A percentile compares a stretch with the other conserved stretches of the same genome.
phyloP scores from a whole-genome alignment of 768 basidiomycete species.

The Tephrocybe sp. region DNA sequence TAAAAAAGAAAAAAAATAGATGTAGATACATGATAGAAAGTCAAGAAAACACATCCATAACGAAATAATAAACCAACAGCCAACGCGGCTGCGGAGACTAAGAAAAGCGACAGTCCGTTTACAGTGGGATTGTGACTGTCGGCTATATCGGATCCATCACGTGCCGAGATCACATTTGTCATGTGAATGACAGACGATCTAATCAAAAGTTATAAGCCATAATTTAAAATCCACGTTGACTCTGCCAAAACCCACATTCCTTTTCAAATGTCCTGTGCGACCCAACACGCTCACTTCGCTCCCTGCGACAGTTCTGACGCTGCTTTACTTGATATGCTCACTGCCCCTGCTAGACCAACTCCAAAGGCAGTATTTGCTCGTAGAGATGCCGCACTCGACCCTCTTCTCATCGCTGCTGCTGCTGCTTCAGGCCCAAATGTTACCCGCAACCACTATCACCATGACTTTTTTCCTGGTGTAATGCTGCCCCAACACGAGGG shows the following conservation, averaged over 20 bases:
- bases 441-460: constrained; percentile 85
- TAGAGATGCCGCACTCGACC: constrained; percentile 75
- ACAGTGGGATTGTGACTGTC: background rate
- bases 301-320: constrained; percentile 44
- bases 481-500: constrained; percentile 52
- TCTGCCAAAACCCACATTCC: constrained; percentile 5
- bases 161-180: constrained; percentile 1
- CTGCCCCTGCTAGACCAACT: constrained; percentile 45
- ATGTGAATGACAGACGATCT: constrained; percentile 11
- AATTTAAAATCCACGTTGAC: constrained; percentile 12
- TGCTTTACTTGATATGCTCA: constrained; percentile 65
- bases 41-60: constrained; percentile 8
- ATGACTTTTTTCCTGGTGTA: constrained; percentile 71
- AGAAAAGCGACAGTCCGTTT: background rate
- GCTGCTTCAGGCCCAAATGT: constrained; percentile 73
- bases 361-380: constrained; percentile 47
- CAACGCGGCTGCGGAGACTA: background rate
- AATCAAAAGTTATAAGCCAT: constrained; percentile 8
- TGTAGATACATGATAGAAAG: background rate
- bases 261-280: constrained; percentile 17
- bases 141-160: constrained; percentile 5
- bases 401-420: constrained; percentile 76
- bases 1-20: constrained; percentile 1
- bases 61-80: too few species aligned
- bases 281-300: constrained; percentile 21